Evolutionary conservation across 1,284 basidiomycete genomes (phyloP), one percentile per base, ranked within the genome.

Genomic region (Cryptococcus amylolentus): DNA sequence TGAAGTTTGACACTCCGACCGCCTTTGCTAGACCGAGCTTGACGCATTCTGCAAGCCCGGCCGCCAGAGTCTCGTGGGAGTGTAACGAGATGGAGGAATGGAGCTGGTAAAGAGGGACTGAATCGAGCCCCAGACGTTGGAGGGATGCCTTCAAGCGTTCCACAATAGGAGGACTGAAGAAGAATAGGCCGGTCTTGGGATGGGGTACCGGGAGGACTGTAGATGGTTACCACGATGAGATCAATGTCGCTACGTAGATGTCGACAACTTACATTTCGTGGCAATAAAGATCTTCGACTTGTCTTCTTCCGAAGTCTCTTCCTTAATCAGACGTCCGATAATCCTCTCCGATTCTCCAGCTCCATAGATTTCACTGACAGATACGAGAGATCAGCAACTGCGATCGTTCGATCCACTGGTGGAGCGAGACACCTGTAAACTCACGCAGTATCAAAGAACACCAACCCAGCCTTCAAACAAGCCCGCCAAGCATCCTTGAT

Each of bases 401-500:
- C 6, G 8, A 28, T 10, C 44, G 41, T 47, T 38, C 23, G 48
- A 18, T 4, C 23, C n/a, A 16, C 23, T 41, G 39, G 18, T 41
- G 6, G 23, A 23, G 23, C 23, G 23, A 23, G 23, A 23, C 23
- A 23, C 3, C 23, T 23, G 23, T 23, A 23, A 2, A 62, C 64
- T 63, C 44, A 69, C 65, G 74, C 74, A 0, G 72, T 72, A 56
- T 76, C 74, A 53, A 72, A 73, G 51, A 73, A 75, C 5, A 67
- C 69, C 50, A 70, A 47, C 14, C 74, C 74, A 12, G 54, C 60
- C 23, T 53, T 57, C 26, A 69, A 63, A 7, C 60, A 67, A 0
- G 63, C 61, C 5, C 61, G 31, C 68, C 72, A 73, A 0, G 72
- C 72, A 40, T 66, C 60, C 49, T 67, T 60, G 52, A 76, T 68